These are phyloP conservation scores for Exophiala xenobiotica DNA, from an alignment of 2,329 filamentous ascomycete species.

Conservation along the genomic window DNA sequence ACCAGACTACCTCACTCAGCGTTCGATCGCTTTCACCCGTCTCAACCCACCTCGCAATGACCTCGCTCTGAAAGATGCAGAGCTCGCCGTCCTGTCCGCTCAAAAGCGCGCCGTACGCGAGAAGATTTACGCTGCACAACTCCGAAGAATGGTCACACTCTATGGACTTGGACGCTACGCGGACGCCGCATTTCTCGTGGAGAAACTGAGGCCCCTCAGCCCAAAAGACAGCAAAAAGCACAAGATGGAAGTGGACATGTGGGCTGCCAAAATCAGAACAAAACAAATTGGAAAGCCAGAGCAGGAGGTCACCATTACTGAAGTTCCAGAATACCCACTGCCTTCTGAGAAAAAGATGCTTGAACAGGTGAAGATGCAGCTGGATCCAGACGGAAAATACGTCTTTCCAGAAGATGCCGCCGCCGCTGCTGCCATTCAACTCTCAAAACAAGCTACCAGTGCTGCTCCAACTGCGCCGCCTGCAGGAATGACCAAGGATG, in stretches of 20 bases:
- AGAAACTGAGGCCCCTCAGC: constrained; percentile 44
- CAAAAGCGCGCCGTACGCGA: constrained; percentile 69
- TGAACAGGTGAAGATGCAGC: constrained; percentile 35
- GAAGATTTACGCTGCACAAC: constrained; percentile 76
- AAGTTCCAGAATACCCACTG: constrained; percentile 57
- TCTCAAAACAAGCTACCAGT: background rate
- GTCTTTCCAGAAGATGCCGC: constrained; percentile 20
- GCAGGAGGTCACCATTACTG: constrained; percentile 44
- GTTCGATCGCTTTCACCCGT: constrained; percentile 75
- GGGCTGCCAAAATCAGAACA: constrained; percentile 55
- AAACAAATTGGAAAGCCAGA: constrained; percentile 53
- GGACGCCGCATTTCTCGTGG: constrained; percentile 70
- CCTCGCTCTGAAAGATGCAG: constrained; percentile 68
- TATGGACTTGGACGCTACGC: constrained; percentile 69
- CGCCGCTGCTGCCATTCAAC: background rate
- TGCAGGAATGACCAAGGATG: background rate
- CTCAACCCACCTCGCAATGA: constrained; percentile 56
- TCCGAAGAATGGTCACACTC: constrained; percentile 73
- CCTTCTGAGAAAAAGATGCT: constrained; percentile 43
- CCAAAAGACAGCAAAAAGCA: constrained; percentile 44
- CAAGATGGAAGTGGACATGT: constrained; percentile 45
- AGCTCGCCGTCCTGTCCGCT: constrained; percentile 63
- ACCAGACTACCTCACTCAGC: constrained; percentile 76
- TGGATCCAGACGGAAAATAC: constrained; percentile 29
- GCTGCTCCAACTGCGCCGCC: background rate